These are phyloP conservation scores for Casuarina cunninghamiana DNA, from an alignment of 306 rosid species.

Conservation along the genomic window DNA sequence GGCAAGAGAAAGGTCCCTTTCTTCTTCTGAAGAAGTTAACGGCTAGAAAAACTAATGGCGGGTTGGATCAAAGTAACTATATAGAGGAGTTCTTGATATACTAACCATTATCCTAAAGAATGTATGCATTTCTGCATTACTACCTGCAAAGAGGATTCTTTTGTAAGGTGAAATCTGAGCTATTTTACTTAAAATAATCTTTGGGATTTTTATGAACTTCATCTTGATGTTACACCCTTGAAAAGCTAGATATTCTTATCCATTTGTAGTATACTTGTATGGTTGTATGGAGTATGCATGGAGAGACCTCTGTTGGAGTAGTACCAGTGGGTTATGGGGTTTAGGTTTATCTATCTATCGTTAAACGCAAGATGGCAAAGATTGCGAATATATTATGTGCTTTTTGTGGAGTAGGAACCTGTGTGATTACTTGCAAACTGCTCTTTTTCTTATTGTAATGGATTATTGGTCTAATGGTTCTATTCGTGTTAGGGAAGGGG, in stretches of 20 bases:
- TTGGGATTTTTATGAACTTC: too few species aligned
- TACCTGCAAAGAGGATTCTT: too few species aligned
- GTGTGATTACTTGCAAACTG: neutral
- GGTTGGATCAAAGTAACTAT: too few species aligned
- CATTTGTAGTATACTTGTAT: too few species aligned
- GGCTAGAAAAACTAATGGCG: neutral
- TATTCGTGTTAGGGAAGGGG: constrained; percentile 60
- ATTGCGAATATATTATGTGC: neutral
- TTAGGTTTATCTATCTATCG: neutral
- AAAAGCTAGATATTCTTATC: too few species aligned
- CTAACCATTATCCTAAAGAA: too few species aligned
- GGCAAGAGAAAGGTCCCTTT: too few species aligned
- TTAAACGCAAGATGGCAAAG: neutral
- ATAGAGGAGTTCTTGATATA: too few species aligned
- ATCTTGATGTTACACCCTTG: too few species aligned
- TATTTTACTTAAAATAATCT: too few species aligned
- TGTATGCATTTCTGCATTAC: too few species aligned
- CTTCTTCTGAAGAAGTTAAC: neutral
- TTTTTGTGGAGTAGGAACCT: neutral
- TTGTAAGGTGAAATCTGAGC: too few species aligned
- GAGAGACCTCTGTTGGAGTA: neutral
- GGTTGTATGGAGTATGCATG: neutral
- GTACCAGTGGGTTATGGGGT: neutral
- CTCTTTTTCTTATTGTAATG: neutral
- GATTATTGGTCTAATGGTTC: constrained; percentile 19